phyloP scores from a whole-genome alignment of 2,329 filamentous ascomycete genomes.

The Ascochyta rabiei region DNA sequence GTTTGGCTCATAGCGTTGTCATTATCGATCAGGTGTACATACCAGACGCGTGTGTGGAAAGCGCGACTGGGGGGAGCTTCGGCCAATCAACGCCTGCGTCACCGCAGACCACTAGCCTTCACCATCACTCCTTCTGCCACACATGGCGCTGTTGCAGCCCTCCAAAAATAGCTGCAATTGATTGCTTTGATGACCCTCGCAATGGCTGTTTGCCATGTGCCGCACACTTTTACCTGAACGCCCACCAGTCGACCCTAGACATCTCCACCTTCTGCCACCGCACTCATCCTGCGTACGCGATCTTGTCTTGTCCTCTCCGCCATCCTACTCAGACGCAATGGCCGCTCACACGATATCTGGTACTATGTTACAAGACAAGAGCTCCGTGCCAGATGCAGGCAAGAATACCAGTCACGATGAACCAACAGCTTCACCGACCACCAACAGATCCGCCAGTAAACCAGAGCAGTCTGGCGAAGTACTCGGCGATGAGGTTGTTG shows the following conservation, averaged over 20 bases:
- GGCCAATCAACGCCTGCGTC: constrained; percentile 5
- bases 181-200: not conserved
- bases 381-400: not conserved
- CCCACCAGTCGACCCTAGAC: not conserved
- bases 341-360: not conserved
- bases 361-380: not conserved
- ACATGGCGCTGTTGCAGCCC: not conserved
- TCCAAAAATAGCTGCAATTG: not conserved
- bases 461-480: not conserved
- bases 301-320: not conserved
- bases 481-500: not conserved
- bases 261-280: not conserved
- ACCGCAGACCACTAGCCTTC: not conserved
- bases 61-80: constrained; percentile 1
- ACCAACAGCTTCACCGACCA: not conserved
- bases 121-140: not conserved
- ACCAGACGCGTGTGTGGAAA: not conserved
- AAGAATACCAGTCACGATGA: not conserved
- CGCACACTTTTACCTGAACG: not conserved
- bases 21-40: constrained; percentile 1
- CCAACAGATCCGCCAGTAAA: not conserved
- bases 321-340: not conserved
- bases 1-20: constrained; percentile 23
- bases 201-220: constrained; percentile 1
- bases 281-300: not conserved